phyloP scores from a whole-genome alignment of 306 rosid genomes.

The Pterocarpus santalinus region DNA sequence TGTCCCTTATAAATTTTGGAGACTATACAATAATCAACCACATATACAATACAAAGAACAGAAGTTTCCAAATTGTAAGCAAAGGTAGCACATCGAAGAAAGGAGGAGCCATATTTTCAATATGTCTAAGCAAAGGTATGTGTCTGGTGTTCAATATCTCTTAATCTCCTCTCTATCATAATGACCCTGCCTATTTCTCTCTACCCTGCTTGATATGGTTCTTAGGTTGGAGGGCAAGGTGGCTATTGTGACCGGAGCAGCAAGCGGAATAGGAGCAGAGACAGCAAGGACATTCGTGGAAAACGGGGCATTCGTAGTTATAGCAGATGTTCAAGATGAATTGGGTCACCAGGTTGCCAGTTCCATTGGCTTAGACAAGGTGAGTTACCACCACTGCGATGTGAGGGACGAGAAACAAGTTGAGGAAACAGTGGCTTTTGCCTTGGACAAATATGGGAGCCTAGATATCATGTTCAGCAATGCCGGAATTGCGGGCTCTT shows the following conservation, averaged over 20 bases:
- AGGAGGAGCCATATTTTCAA: no score
- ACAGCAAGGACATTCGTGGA: conserved; percentile 64
- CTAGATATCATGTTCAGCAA: conserved; percentile 81
- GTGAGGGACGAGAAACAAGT: conserved; percentile 84
- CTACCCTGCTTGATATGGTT: not conserved
- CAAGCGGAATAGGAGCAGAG: conserved; percentile 89
- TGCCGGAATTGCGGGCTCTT: conserved; percentile 76
- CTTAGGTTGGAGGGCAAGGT: conserved; percentile 86
- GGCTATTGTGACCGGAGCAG: conserved; percentile 84
- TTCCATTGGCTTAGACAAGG: conserved; percentile 60
- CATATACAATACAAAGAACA: no score
- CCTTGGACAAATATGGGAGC: conserved; percentile 67
- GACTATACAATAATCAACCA: no score
- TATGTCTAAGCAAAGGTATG: no score
- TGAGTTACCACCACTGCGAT: conserved; percentile 78
- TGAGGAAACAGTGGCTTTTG: conserved; percentile 60
- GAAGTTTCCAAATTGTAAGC: no score
- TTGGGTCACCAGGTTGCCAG: conserved; percentile 61
- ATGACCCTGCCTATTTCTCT: no score
- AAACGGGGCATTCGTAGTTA: conserved; percentile 79
- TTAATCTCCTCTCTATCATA: no score
- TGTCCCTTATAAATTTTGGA: no score
- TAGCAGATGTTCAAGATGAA: conserved; percentile 82
- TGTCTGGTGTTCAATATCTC: no score
- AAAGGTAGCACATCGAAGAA: no score